A percentile compares a stretch with the other conserved stretches of the same genome.
phyloP scores from a whole-genome alignment of 352 stramenopile genomes.

The Phytopythium aichiense region DNA sequence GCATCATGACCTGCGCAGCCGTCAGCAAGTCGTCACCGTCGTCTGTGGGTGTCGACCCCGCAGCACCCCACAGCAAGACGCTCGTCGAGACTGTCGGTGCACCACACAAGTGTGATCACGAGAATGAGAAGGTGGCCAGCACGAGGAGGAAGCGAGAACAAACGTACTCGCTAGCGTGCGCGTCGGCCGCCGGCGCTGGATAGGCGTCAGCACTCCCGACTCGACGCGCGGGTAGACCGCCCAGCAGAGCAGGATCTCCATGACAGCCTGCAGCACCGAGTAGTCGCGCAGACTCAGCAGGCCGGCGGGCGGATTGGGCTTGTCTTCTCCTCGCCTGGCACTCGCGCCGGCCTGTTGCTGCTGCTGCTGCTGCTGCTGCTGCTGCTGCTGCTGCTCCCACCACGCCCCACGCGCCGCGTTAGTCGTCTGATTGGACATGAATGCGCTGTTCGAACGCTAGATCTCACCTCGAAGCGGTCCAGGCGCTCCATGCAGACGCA shows the following conservation, averaged over 20 bases:
- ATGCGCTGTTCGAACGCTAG: not conserved
- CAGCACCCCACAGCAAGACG: conserved; percentile 31
- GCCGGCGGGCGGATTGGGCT: conserved; percentile 45
- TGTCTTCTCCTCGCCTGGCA: conserved; percentile 6
- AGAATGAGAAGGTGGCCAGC: not conserved
- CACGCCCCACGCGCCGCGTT: not conserved
- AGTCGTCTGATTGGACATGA: not conserved
- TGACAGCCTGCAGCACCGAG: conserved; percentile 70
- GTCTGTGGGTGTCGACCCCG: conserved; percentile 8
- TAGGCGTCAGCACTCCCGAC: conserved; percentile 41
- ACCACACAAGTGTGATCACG: not conserved
- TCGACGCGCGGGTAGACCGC: conserved; percentile 47
- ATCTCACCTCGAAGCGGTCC: conserved; percentile 30
- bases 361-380: conserved; percentile 8
- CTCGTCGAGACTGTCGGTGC: not conserved
- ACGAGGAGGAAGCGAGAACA: not conserved
- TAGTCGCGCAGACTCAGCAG: conserved; percentile 84
- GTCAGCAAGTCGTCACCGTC: conserved; percentile 28
- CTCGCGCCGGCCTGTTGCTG: not conserved
- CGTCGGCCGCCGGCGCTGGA: conserved; percentile 68
- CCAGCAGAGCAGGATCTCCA: conserved; percentile 79
- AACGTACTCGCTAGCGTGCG: conserved; percentile 73
- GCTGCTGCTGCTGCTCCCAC: conserved; percentile 3
- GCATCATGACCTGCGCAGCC: conserved; percentile 44
- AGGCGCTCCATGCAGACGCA: conserved; percentile 41